A percentile compares a stretch with the other conserved stretches of the same genome.
These are phyloP conservation scores for Citrus inodora DNA, from an alignment of 345 rosid genomes.

Conservation along the genomic window DNA sequence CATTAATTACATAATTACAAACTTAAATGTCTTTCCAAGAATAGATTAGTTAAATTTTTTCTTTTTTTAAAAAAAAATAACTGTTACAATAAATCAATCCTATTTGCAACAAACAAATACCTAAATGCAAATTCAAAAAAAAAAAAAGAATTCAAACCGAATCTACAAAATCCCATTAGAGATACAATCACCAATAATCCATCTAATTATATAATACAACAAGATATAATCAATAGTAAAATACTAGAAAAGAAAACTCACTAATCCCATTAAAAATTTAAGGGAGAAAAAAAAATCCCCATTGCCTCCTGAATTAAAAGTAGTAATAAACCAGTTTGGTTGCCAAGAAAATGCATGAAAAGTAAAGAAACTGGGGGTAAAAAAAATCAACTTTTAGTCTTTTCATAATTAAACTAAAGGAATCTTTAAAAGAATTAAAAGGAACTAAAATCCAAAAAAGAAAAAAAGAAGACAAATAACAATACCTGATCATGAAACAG, in stretches of 20 bases:
- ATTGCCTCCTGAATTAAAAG: constrained; percentile 19
- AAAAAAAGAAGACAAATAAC: background rate
- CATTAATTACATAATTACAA: constrained; percentile 16
- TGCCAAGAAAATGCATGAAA: constrained; percentile 22
- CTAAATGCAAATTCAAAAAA: constrained; percentile 1
- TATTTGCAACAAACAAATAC: background rate
- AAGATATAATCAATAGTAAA: background rate
- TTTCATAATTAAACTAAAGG: constrained; percentile 7
- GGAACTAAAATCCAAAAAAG: background rate
- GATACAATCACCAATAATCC: constrained; percentile 2
- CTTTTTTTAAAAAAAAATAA: background rate
- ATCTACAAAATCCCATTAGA: constrained; percentile 10
- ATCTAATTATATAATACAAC: constrained; percentile 21
- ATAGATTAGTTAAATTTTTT: background rate
- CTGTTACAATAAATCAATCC: background rate
- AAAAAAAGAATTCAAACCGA: background rate
- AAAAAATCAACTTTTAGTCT: constrained; percentile 2
- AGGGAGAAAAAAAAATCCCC: background rate
- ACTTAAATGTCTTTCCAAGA: constrained; percentile 15
- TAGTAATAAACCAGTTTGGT: constrained; percentile 12
- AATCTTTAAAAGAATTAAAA: constrained; percentile 2
- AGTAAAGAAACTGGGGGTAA: background rate
- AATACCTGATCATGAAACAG: constrained; percentile 45
- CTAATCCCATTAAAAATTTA: background rate
- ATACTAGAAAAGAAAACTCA: background rate